A percentile compares a stretch with the other conserved stretches of the same genome.
phyloP scores from a whole-genome alignment of 331 rosid species.

The Saraca asoca region DNA sequence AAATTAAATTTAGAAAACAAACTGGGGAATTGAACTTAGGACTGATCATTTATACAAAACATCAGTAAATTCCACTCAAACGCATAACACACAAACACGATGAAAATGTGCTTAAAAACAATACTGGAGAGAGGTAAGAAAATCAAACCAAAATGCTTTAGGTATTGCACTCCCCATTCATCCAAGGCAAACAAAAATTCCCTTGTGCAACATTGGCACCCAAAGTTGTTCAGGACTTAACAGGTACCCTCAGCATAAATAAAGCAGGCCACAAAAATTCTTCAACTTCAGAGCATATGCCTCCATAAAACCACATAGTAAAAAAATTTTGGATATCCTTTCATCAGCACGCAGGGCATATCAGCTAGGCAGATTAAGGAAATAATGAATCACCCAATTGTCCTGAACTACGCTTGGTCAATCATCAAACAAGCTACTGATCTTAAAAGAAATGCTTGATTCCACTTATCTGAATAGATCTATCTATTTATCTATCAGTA shows the following conservation, averaged over 20 bases:
- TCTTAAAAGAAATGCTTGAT: slow-evolving; percentile 39
- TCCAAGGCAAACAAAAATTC: slow-evolving; percentile 43
- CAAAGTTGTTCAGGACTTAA: slow-evolving; percentile 46
- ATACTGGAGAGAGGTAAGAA: slow-evolving; percentile 32
- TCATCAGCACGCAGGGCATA: slow-evolving; percentile 35
- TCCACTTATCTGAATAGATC: slow-evolving; percentile 33
- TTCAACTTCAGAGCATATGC: slow-evolving; percentile 32
- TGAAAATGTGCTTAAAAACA: slow-evolving; percentile 23
- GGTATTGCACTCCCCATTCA: slow-evolving; percentile 43
- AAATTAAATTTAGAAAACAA: slow-evolving; percentile 18
- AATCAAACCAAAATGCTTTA: slow-evolving; percentile 57
- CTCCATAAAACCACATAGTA: slow-evolving; percentile 34
- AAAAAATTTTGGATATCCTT: slow-evolving; percentile 26
- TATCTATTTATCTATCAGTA: slow-evolving; percentile 21
- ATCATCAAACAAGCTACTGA: slow-evolving; percentile 40
- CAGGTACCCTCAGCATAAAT: slow-evolving; percentile 45
- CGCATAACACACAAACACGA: slow-evolving; percentile 15
- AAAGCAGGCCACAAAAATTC: slow-evolving; percentile 40
- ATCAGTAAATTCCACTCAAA: slow-evolving; percentile 1
- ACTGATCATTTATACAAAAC: neutral
- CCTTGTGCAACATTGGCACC: slow-evolving; percentile 42
- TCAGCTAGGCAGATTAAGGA: slow-evolving; percentile 38
- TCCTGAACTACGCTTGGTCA: slow-evolving; percentile 38
- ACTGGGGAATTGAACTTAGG: too few species aligned
- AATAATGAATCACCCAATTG: slow-evolving; percentile 34